Conservation (phyloP, 202 grass and related monocot genomes). For the Eragrostis tef region DNA sequence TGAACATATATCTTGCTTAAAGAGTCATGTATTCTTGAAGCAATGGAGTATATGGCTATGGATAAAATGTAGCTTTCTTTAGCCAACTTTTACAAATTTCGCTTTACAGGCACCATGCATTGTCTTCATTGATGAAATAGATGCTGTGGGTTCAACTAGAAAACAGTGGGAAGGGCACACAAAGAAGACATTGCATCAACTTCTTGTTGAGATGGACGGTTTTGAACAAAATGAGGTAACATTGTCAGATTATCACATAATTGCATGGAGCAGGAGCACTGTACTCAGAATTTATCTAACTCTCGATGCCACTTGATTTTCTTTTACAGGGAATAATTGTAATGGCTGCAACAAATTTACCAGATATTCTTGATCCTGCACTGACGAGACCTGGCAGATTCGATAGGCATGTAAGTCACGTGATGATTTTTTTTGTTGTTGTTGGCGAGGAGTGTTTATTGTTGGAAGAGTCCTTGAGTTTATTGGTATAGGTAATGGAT, state of each 20-base stretch:
- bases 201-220: slow-evolving; percentile 99
- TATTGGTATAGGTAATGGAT: slow-evolving; percentile 7
- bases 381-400: slow-evolving; percentile 99
- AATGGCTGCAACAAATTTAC: slow-evolving; percentile 98
- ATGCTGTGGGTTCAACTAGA: slow-evolving; percentile 96
- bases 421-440: background rate
- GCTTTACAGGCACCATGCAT: slow-evolving; percentile 90
- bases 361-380: slow-evolving; percentile 98
- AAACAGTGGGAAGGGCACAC: slow-evolving; percentile 99
- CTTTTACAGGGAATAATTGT: slow-evolving; percentile 88
- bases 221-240: slow-evolving; percentile 99
- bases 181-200: slow-evolving; percentile 99
- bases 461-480: slow-evolving; percentile 16
- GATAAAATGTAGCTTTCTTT: background rate
- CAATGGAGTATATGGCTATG: background rate
- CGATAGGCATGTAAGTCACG: slow-evolving; percentile 95
- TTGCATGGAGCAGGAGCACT: slow-evolving; percentile 4
- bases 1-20: slow-evolving; percentile 1
- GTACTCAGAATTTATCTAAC: slow-evolving; percentile 28
- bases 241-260: slow-evolving; percentile 26
- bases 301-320: slow-evolving; percentile 39
- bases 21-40: background rate
- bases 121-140: slow-evolving; percentile 99
- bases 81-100: slow-evolving; percentile 6
- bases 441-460: too few relatives aligned